These are phyloP conservation scores for Penicillium soppii DNA, from an alignment of 495 filamentous ascomycete species.

Conservation along the genomic window DNA sequence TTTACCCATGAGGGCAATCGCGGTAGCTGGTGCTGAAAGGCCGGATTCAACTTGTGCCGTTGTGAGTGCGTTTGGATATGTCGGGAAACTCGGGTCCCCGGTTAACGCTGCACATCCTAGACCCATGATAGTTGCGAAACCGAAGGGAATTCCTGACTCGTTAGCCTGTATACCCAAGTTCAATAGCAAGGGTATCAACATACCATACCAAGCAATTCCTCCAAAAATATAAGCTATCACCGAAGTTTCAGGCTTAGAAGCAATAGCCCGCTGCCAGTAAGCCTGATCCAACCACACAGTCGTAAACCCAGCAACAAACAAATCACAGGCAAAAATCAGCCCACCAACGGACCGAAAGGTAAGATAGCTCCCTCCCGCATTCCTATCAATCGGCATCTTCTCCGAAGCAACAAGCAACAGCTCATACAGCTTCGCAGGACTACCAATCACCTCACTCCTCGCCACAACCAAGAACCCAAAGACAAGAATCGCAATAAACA, in stretches of 20 bases:
- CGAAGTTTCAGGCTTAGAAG: slow-evolving; percentile 41
- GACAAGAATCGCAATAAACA: slow-evolving; percentile 46
- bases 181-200: slow-evolving; percentile 1
- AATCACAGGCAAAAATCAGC: slow-evolving; percentile 39
- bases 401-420: slow-evolving; percentile 44
- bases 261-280: slow-evolving; percentile 52
- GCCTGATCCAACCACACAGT: slow-evolving; percentile 48
- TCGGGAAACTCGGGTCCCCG: slow-evolving; percentile 46
- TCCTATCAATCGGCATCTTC: slow-evolving; percentile 46
- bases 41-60: slow-evolving; percentile 44
- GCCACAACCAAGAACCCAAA: slow-evolving; percentile 50
- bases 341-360: slow-evolving; percentile 49
- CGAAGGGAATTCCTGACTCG: slow-evolving; percentile 41
- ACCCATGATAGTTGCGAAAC: slow-evolving; percentile 49
- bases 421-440: slow-evolving; percentile 45
- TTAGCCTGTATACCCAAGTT: not conserved
- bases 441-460: slow-evolving; percentile 44
- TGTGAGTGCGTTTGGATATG: slow-evolving; percentile 51
- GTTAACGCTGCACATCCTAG: slow-evolving; percentile 49
- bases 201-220: slow-evolving; percentile 48
- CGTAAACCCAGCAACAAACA: slow-evolving; percentile 31
- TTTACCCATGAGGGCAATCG: slow-evolving; percentile 48
- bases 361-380: slow-evolving; percentile 52
- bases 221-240: slow-evolving; percentile 51
- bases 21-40: slow-evolving; percentile 45